Evolutionary conservation across 1,139 yeast species (phyloP).

Genomic region (Nadsonia starkeyi-henricii): DNA sequence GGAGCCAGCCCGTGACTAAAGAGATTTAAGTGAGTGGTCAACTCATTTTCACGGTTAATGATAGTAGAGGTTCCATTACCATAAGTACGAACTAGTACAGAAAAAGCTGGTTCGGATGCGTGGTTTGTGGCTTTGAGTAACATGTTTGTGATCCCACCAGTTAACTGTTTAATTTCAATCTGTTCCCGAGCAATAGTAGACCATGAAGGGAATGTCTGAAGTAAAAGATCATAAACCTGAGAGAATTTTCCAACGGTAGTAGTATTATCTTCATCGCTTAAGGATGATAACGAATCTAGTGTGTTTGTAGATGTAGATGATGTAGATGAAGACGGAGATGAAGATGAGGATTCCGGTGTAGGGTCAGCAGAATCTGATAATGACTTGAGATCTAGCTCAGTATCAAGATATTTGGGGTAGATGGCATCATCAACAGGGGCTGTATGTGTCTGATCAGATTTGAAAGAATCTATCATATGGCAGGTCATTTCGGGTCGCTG

Average conservation of each 20-base stretch:
- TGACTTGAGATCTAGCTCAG: not conserved
- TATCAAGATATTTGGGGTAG: not conserved
- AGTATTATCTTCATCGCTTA: not conserved
- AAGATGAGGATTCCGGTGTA: not conserved
- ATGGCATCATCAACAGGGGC: not conserved
- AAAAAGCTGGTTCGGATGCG: constrained; percentile 13
- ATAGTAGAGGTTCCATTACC: constrained; percentile 65
- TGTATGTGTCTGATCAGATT: not conserved
- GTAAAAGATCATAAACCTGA: constrained; percentile 4
- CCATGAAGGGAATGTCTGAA: constrained; percentile 4
- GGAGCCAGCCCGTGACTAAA: constrained; percentile 56
- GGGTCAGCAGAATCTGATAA: not conserved
- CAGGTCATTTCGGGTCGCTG: too few species aligned
- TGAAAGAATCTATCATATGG: too few species aligned
- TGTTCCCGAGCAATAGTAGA: constrained; percentile 1
- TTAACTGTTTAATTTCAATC: constrained; percentile 28
- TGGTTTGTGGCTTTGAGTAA: constrained; percentile 35
- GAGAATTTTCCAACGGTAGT: not conserved
- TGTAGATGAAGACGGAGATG: not conserved
- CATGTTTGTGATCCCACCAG: constrained; percentile 76
- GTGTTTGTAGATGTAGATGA: not conserved
- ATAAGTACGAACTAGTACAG: constrained; percentile 54
- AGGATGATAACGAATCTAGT: not conserved
- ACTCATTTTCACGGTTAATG: constrained; percentile 65
- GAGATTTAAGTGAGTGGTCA: constrained; percentile 53